These are phyloP conservation scores for Kwoniella sp. DNA, from an alignment of 768 basidiomycete species.

Conservation along the genomic window DNA sequence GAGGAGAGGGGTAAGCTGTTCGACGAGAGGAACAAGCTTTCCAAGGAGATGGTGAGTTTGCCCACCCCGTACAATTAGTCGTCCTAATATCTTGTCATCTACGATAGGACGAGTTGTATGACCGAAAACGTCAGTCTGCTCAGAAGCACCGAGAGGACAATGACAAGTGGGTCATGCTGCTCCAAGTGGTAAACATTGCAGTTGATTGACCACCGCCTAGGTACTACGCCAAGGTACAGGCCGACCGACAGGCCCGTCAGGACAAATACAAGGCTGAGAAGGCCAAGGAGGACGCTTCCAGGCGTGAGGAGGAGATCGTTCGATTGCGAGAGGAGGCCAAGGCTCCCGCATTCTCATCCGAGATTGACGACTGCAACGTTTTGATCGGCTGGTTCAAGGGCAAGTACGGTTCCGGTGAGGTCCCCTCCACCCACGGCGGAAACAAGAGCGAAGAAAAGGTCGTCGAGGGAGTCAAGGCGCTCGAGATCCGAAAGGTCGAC, in stretches of 20 bases:
- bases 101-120: conserved; percentile 69
- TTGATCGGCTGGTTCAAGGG: conserved; percentile 50
- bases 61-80: too few species aligned
- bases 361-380: conserved; percentile 82
- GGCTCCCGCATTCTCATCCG: conserved; percentile 78
- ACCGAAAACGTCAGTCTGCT: conserved; percentile 69
- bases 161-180: conserved; percentile 58
- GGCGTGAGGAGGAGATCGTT: conserved; percentile 70
- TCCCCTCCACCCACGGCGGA: conserved; percentile 38
- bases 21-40: conserved; percentile 75
- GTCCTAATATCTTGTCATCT: too few species aligned
- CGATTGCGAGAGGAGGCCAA: conserved; percentile 85
- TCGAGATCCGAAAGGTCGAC: conserved; percentile 82
- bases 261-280: conserved; percentile 75
- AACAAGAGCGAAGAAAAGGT: conserved; percentile 18
- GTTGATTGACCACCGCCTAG: neutral
- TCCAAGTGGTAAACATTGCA: neutral
- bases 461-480: conserved; percentile 54
- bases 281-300: conserved; percentile 68
- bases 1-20: conserved; percentile 75
- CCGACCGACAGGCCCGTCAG: conserved; percentile 69
- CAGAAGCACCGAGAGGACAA: conserved; percentile 72
- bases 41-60: conserved; percentile 52
- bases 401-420: conserved; percentile 43
- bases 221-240: conserved; percentile 48